A percentile compares a stretch with the other conserved stretches of the same genome.
Evolutionary conservation across 768 basidiomycete genomes (phyloP).

Genomic region (Xanthoconium stramineum): DNA sequence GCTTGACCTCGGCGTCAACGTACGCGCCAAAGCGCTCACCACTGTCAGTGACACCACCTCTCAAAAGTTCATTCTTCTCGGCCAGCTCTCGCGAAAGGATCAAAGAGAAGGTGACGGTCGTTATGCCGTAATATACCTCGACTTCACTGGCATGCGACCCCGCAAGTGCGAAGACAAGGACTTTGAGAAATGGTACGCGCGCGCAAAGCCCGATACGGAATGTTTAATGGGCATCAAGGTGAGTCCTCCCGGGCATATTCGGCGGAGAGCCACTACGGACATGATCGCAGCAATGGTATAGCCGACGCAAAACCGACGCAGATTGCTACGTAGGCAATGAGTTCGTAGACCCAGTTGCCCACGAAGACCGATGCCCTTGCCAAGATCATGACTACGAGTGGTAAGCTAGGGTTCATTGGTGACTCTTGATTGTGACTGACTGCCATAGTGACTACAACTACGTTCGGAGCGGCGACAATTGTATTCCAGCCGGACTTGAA

Average conservation of each 20-base stretch:
- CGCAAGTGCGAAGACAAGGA: constrained; percentile 70
- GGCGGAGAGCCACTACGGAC: neutral
- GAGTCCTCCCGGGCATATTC: constrained; percentile 12
- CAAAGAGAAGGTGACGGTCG: constrained; percentile 49
- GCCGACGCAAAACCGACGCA: constrained; percentile 73
- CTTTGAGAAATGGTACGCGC: constrained; percentile 87
- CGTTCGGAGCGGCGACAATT: constrained; percentile 67
- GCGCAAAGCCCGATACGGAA: constrained; percentile 55
- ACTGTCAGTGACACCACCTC: constrained; percentile 95
- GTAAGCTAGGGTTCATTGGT: no score
- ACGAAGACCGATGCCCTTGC: constrained; percentile 83
- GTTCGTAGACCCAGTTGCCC: constrained; percentile 79
- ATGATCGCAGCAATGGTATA: constrained; percentile 84
- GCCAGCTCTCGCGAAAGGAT: constrained; percentile 64
- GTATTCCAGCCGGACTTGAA: constrained; percentile 86
- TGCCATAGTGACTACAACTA: constrained; percentile 81
- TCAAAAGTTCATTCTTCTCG: constrained; percentile 91
- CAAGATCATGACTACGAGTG: constrained; percentile 91
- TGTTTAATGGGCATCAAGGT: constrained; percentile 97
- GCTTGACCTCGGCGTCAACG: constrained; percentile 63
- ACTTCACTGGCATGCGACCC: constrained; percentile 69
- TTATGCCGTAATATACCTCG: constrained; percentile 74
- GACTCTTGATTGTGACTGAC: neutral
- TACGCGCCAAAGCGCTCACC: constrained; percentile 75
- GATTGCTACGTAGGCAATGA: constrained; percentile 91